phyloP scores from a whole-genome alignment of 106 monocot genomes.

The Hemerocallis citrina region DNA sequence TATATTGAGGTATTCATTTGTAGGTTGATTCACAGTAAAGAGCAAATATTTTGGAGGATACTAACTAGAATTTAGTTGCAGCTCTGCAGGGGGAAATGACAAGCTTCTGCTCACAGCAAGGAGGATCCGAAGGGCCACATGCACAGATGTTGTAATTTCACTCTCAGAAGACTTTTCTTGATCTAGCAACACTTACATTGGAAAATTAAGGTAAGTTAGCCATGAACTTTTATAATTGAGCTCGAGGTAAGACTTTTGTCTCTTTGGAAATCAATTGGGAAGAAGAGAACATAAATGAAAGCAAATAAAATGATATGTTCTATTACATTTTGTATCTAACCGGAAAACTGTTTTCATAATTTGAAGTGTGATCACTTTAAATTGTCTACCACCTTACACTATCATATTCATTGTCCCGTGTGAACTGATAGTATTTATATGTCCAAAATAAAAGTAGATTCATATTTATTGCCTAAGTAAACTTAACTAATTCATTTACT shows the following conservation, averaged over 20 bases:
- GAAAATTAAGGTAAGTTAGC: conserved; percentile 57
- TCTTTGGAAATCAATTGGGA: background rate
- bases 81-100: conserved; percentile 61
- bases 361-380: too few relatives aligned
- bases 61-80: conserved; percentile 14
- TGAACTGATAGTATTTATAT: too few relatives aligned
- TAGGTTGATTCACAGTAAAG: background rate
- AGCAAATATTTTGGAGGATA: background rate
- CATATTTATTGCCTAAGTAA: too few relatives aligned
- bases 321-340: too few relatives aligned
- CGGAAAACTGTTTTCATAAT: too few relatives aligned
- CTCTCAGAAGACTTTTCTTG: conserved; percentile 55
- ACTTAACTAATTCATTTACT: too few relatives aligned
- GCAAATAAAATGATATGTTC: too few relatives aligned
- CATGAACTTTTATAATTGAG: background rate
- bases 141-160: conserved; percentile 69
- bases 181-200: conserved; percentile 60
- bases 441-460: too few relatives aligned
- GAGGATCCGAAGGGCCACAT: conserved; percentile 52
- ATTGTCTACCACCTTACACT: too few relatives aligned
- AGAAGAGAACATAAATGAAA: background rate
- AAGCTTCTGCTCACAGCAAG: conserved; percentile 79
- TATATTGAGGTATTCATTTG: too few relatives aligned
- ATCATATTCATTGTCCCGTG: too few relatives aligned
- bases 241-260: too few relatives aligned